These are phyloP conservation scores for Tolypocladium capitatum DNA, from an alignment of 2,329 filamentous ascomycete species.

Conservation along the genomic window DNA sequence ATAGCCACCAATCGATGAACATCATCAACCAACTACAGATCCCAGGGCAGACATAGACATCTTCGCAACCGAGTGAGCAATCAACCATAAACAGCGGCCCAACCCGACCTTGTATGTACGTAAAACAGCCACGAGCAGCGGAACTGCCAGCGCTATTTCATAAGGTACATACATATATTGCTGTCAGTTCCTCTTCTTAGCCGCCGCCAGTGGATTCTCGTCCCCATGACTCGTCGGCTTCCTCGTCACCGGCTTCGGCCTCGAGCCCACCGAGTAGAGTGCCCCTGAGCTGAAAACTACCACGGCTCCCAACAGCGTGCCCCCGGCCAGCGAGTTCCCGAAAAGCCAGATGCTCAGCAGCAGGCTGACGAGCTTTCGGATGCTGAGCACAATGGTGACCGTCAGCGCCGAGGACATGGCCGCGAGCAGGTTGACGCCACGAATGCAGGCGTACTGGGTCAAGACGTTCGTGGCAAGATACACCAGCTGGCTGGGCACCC, in stretches of 20 bases:
- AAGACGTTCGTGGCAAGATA: slow-evolving; percentile 65
- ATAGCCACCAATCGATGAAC: too few relatives aligned
- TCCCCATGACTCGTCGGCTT: not conserved
- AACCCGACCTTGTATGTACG: not conserved
- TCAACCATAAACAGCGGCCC: not conserved
- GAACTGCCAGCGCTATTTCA: not conserved
- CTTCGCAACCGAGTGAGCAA: not conserved
- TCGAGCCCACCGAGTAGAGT: slow-evolving; percentile 68
- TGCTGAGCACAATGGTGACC: slow-evolving; percentile 91
- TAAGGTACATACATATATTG: not conserved
- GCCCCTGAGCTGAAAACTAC: slow-evolving; percentile 88
- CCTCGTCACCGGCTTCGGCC: slow-evolving; percentile 6
- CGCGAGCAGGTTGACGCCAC: slow-evolving; percentile 87
- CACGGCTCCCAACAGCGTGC: slow-evolving; percentile 67
- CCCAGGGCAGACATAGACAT: too few relatives aligned
- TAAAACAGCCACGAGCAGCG: too few relatives aligned
- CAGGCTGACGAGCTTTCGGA: slow-evolving; percentile 84
- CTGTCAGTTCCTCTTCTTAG: not conserved
- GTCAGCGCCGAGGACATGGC: slow-evolving; percentile 82
- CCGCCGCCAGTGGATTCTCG: not conserved
- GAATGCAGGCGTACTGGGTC: slow-evolving; percentile 90
- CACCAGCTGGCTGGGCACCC: slow-evolving; percentile 54
- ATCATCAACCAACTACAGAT: not conserved
- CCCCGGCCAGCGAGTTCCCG: slow-evolving; percentile 64
- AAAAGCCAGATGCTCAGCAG: slow-evolving; percentile 89